Evolutionary conservation across 441 rosid genomes (phyloP).

Genomic region (Gossypium gossypioides): DNA sequence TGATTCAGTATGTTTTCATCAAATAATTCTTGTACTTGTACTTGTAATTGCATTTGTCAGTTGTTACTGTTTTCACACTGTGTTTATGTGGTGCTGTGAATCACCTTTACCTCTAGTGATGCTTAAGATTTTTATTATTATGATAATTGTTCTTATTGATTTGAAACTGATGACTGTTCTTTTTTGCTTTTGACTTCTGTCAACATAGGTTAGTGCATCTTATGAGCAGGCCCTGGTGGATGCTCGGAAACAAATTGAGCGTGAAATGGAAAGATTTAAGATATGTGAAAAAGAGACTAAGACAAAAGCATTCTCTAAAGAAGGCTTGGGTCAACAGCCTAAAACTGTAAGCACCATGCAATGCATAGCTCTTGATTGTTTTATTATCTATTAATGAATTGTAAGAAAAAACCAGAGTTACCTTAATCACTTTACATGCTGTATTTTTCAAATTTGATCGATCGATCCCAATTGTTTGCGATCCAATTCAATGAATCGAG

Average conservation of each 20-base stretch:
- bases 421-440: no score
- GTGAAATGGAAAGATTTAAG: constrained; percentile 98
- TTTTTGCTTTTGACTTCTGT: constrained; percentile 16
- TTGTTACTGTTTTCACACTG: background rate
- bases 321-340: constrained; percentile 63
- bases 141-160: background rate
- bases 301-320: constrained; percentile 99
- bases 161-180: constrained; percentile 20
- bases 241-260: constrained; percentile 76
- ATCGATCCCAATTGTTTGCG: no score
- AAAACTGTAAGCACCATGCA: constrained; percentile 10
- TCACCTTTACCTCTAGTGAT: no score
- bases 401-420: background rate
- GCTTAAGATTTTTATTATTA: background rate
- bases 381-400: background rate
- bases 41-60: background rate
- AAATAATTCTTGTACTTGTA: background rate
- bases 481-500: no score
- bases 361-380: background rate
- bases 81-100: background rate
- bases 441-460: no score
- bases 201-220: constrained; percentile 86
- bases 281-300: constrained; percentile 98
- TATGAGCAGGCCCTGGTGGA: constrained; percentile 89
- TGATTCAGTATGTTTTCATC: background rate